Base-by-base conservation (phyloP, 768 basidiomycete genomes). In the Sutorius australiensis region DNA sequence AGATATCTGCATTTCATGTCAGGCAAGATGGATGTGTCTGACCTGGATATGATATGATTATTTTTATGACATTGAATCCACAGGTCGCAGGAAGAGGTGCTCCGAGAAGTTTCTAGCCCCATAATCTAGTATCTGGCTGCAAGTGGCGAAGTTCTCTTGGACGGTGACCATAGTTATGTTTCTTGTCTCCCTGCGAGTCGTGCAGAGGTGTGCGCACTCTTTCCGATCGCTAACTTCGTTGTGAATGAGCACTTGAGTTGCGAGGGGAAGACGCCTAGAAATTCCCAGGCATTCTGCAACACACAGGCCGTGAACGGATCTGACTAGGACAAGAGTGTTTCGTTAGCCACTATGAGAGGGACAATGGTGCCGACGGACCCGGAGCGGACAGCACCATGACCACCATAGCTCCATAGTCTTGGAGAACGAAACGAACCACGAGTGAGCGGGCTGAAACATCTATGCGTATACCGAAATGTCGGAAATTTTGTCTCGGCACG, bases 141-240 rank as follows among this genome's bases (percentile, higher is more conserved):
- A 56, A 14, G 48, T 33, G 28, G 45, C 11, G 28, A 34, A 5
- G 33, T 40, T 36, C 32, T 41, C 42, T 40, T 46, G 33, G 45
- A 12, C 42, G 48, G 46, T 24, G 49, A 45, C 24, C 5, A 12
- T 24, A 10, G 8, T 37, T 12, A 21, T 47, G 30, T 42, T 33
- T 21, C n/a, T 24, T 28, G 13, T 52, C 27, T 36, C 36, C 40
- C 89, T 92, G 36, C 53, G 43, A 45, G 31, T 92, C 91, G 51
- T 87, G 90, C 53, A 80, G 81, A 54, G 92, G 95, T 66, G 94
- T 92, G 34, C 92, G 93, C 83, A 50, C 95, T 95, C 69, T 93
- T 92, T 46, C 79, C 80, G 56, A 32, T 40, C 38, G 41, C 41
- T 56, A 30, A 52, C 50, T 37, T 21, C 54, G 42, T 45, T 41